Base-by-base conservation (phyloP, 1,284 basidiomycete genomes). In the Mixia osmundae region DNA sequence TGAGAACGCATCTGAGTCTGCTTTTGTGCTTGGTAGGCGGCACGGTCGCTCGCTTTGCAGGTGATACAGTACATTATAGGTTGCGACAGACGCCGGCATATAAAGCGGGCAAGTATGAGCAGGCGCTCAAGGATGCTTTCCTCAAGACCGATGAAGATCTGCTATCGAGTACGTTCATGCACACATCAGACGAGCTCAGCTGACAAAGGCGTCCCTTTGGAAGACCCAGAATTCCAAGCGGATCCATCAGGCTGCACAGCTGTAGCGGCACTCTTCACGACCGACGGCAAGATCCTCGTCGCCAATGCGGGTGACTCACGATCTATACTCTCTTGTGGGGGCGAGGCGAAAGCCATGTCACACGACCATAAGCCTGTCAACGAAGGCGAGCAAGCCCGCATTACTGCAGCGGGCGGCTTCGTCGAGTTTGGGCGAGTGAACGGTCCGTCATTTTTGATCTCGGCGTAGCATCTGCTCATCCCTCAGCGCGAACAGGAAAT, bases 261-360 rank as follows among this genome's bases (percentile, higher is more conserved):
- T 12, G 82, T 97, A 9, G 75, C 80, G 6, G 77, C 76, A 9
- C 61, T 94, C 35, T 56, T 89, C 34, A 85, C 83, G 8, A 72
- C 82, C 52, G 67, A 68, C 29, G 47, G 56, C 25, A 73, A 73
- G 57, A 71, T 91, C 44, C 73, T 72, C 52, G 76, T 79, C 40
- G 91, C 91, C 25, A 99, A 99, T 54, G 82, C 91, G 11, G 91
- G 91, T 33, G 91, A 99, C 59, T 97, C 91, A 12, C 66, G 91
- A 50, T 74, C 76, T 20, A 82, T 97, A n/a, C 64, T 99, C 39
- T 70, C 74, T 33, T 60, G 78, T 45, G 75, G 74, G 48, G 91
- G 91, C 12, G 67, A 72, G 49, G 83, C 71, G 5, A 77, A 87
- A 54, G 68, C 78, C 9, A 62, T 99, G 49, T 94, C 85, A 50